Evolutionary conservation across 1,284 basidiomycete species (phyloP).

Genomic region (Agaricales sp.): DNA sequence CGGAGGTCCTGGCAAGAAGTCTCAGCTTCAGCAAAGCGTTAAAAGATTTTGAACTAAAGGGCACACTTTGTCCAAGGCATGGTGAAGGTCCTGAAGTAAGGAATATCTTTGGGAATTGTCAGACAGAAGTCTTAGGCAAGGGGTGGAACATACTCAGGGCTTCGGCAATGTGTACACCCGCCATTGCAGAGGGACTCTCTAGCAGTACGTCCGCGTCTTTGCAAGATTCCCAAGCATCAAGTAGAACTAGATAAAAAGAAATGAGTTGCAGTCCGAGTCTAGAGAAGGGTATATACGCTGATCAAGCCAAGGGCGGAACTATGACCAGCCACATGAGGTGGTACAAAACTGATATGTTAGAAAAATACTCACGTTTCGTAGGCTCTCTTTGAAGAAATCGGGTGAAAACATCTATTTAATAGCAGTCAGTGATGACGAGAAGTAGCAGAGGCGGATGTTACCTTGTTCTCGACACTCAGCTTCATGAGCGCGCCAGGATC

Average conservation of each 20-base stretch:
- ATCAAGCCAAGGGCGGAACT: slow-evolving; percentile 73
- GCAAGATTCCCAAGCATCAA: slow-evolving; percentile 63
- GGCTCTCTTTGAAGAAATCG: slow-evolving; percentile 70
- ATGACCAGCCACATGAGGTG: too few relatives aligned
- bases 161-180: slow-evolving; percentile 76
- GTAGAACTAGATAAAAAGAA: slow-evolving; percentile 33
- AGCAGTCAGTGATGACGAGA: slow-evolving; percentile 5
- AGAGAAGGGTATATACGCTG: slow-evolving; percentile 32
- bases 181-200: slow-evolving; percentile 69
- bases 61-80: slow-evolving; percentile 56
- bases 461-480: slow-evolving; percentile 50
- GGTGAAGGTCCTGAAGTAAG: slow-evolving; percentile 66
- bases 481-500: slow-evolving; percentile 69
- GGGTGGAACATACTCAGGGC: slow-evolving; percentile 41
- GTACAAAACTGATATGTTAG: slow-evolving; percentile 5
- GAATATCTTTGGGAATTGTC: slow-evolving; percentile 27
- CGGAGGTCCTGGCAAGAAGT: slow-evolving; percentile 34
- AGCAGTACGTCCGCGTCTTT: slow-evolving; percentile 67
- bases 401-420: slow-evolving; percentile 66
- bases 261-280: neutral
- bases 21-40: slow-evolving; percentile 7
- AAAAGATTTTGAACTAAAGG: neutral
- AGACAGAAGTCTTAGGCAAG: slow-evolving; percentile 10
- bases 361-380: slow-evolving; percentile 34
- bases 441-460: slow-evolving; percentile 11